Conservation (phyloP, 164 flowering plant genomes). For the Litsea cubeba region DNA sequence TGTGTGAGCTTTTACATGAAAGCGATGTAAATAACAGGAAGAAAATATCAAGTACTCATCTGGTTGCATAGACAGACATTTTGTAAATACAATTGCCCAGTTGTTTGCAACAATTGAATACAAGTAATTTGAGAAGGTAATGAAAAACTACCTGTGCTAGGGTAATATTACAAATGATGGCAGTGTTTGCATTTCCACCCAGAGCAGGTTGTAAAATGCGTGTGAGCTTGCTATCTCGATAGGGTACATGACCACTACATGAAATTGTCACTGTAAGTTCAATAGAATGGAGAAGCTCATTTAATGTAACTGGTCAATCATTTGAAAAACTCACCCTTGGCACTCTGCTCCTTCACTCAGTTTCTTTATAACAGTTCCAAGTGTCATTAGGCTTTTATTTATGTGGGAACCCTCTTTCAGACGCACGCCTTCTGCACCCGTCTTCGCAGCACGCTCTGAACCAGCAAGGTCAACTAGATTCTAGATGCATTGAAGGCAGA, state of each 20-base stretch:
- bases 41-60: too few species aligned
- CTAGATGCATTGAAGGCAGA: constrained; percentile 25
- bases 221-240: constrained; percentile 95
- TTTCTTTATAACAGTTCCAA: constrained; percentile 95
- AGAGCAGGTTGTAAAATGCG: constrained; percentile 97
- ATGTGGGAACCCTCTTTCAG: constrained; percentile 98
- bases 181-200: constrained; percentile 98
- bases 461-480: constrained; percentile 98
- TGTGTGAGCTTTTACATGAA: too few species aligned
- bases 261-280: neutral
- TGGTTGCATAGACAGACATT: too few species aligned
- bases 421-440: constrained; percentile 96
- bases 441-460: constrained; percentile 97
- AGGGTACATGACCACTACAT: constrained; percentile 91
- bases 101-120: too few species aligned
- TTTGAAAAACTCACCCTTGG: constrained; percentile 62
- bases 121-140: neutral
- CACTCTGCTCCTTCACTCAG: constrained; percentile 97
- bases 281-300: neutral
- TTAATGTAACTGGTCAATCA: neutral
- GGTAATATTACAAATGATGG: constrained; percentile 95
- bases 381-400: constrained; percentile 94
- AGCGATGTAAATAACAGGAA: too few species aligned
- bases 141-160: constrained; percentile 76
- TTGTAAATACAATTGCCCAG: too few species aligned